Base-by-base conservation (phyloP, 306 rosid species). In the Albizia julibrissin region DNA sequence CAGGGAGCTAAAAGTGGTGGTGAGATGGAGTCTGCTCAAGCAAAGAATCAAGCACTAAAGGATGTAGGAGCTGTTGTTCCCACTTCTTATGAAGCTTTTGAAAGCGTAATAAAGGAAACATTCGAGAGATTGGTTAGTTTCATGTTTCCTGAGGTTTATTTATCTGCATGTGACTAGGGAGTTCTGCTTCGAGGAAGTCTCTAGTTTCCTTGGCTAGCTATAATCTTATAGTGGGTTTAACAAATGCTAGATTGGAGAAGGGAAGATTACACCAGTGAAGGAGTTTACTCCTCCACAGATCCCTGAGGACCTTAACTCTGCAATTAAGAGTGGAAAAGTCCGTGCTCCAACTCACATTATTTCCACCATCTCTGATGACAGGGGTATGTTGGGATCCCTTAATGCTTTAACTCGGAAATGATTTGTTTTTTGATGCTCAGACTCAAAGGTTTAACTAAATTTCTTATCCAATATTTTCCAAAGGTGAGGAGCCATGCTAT, bases 1-100 rank as follows among this genome's bases (percentile, higher is more conserved):
- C 85, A 94, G 98, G 98, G 98, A 1, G 98, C 98, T 69, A 92
- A 94, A 92, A 94, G 98, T 87, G 98, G 98, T 73, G 94, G 94
- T 33, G 98, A 94, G 79, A 52, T 91, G 90, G 97, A 94, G 85
- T 94, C 98, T 84, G 98, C 98, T 68, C 98, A 91, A 80, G 97
- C 86, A 76, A 94, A 94, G 89, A 94, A 94, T 83, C 90, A 92
- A 81, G 98, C 98, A 68, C 89, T 92, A 61, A 84, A 70, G 69
- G 98, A 94, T 10, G 98, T 92, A 72, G 98, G 98, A 84, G 98
- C 98, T 78, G 86, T 79, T 84, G 98, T 92, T 89, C 98, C 98
- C 75, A 91, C 95, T 14, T 94, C 98, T 52, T 94, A 76, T 78
- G 98, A 94, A 81, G 92, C 90, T 76, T 80, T 94, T 49, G 97